Evolutionary conservation across 208 protist species (phyloP).

Genomic region (Blechomonas ayalai): DNA sequence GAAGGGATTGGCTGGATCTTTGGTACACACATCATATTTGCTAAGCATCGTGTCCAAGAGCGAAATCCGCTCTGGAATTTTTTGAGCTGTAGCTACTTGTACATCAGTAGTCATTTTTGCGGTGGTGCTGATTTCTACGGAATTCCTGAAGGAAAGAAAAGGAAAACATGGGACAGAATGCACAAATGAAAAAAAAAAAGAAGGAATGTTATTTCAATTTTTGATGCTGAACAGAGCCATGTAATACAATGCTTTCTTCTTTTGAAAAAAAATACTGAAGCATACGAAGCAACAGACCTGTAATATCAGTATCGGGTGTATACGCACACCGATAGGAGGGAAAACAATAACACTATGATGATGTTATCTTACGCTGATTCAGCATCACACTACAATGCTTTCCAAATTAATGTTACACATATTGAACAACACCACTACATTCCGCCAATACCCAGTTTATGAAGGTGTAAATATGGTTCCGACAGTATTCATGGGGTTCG

Average conservation of each 20-base stretch:
- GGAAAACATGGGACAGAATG: neutral
- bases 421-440: too few relatives aligned
- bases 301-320: too few relatives aligned
- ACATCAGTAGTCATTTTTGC: slow-evolving; percentile 22
- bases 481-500: too few relatives aligned
- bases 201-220: slow-evolving; percentile 1
- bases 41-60: slow-evolving; percentile 42
- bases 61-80: slow-evolving; percentile 27
- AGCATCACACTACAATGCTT: too few relatives aligned
- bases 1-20: slow-evolving; percentile 41
- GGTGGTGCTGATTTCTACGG: neutral
- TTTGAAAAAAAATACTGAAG: slow-evolving; percentile 6
- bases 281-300: neutral
- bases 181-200: slow-evolving; percentile 3
- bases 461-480: too few relatives aligned
- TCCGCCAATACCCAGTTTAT: too few relatives aligned
- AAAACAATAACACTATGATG: too few relatives aligned
- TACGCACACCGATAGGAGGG: too few relatives aligned
- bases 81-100: slow-evolving; percentile 33
- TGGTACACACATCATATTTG: slow-evolving; percentile 18
- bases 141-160: slow-evolving; percentile 1
- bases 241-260: too few relatives aligned
- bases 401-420: too few relatives aligned
- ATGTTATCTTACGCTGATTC: too few relatives aligned
- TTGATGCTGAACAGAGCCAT: too few relatives aligned